Evolutionary conservation across 495 filamentous ascomycete genomes (phyloP).

Genomic region (Neurospora sp.): DNA sequence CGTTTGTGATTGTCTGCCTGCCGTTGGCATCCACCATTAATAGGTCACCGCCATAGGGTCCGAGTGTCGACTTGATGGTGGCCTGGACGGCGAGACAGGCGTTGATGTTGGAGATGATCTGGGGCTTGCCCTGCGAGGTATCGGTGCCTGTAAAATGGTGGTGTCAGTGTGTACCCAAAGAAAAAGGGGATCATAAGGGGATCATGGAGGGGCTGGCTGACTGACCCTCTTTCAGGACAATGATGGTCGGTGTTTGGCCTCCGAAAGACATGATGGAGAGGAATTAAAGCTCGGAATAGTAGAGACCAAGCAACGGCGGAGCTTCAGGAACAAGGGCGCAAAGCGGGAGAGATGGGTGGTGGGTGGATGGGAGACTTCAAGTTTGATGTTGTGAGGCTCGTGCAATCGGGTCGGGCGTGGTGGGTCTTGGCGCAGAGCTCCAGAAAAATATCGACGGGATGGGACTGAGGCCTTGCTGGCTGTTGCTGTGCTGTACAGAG

Average conservation of each 20-base stretch:
- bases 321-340: conserved; percentile 4
- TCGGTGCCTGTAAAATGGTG: conserved; percentile 63
- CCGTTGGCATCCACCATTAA: conserved; percentile 93
- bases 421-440: not conserved
- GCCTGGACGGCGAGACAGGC: conserved; percentile 95
- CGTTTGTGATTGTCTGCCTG: conserved; percentile 94
- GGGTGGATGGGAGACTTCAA: conserved; percentile 1
- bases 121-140: conserved; percentile 90
- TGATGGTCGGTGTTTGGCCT: conserved; percentile 96
- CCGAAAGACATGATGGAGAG: conserved; percentile 73
- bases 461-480: not conserved
- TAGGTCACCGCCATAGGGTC: conserved; percentile 95
- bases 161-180: conserved; percentile 11
- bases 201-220: conserved; percentile 26
- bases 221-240: conserved; percentile 94
- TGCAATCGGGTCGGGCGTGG: not conserved
- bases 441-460: not conserved
- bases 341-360: conserved; percentile 1
- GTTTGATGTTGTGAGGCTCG: not conserved
- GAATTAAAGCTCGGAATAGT: not conserved
- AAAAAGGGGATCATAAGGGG: not conserved
- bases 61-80: conserved; percentile 88
- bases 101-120: conserved; percentile 98
- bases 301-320: conserved; percentile 4
- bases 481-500: not conserved